Evolutionary conservation across 495 filamentous ascomycete species (phyloP), one percentile per base, ranked within the genome.

Genomic region (Pyrenopolyporus hunteri): DNA sequence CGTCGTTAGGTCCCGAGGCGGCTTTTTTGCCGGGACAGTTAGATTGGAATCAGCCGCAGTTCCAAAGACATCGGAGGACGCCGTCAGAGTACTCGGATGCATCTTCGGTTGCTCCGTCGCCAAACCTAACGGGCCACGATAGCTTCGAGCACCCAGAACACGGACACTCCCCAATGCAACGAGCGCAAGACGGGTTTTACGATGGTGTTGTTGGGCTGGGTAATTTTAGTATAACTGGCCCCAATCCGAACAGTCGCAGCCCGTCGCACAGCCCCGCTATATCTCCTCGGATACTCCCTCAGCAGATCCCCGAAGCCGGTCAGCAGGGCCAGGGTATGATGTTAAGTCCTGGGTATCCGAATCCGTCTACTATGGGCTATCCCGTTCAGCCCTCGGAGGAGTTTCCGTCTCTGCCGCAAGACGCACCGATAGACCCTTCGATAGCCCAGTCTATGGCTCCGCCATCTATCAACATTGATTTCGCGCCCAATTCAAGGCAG

Each of bases 401-500:
- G 11, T 88, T 88, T 66, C 85, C 83, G 3, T 68, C 76, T 23
- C 70, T 85, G 23, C 74, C 75, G 42, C 80, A 82, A 45, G 73
- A 74, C 16, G 71, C 55, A 31, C 62, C 74, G 46, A 76, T 75
- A 35, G 87, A 89, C 39, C 69, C 67, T 33, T 40, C 43, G 7
- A 83, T 89, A 64, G 84, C 85, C 7, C 86, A 87, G 29, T 85
- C 89, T 59, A 90, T 92, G 78, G 86, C 87, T 5, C 89, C 92
- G 28, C 91, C 91, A 0, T 89, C 92, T 35, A 97, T 98, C 70
- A 94, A 92, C 67, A 91, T 98, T 63, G 88, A 96, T 70, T 91
- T 91, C 72, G 94, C 93, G 4, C 93, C 93, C 17, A 76, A 80
- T 13, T 83, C 91, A 8, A 78, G 82, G 42, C 87, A 84, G 65